Base-by-base conservation (phyloP, 1,139 yeast genomes). In the Saccharomycopsis hybrid region DNA sequence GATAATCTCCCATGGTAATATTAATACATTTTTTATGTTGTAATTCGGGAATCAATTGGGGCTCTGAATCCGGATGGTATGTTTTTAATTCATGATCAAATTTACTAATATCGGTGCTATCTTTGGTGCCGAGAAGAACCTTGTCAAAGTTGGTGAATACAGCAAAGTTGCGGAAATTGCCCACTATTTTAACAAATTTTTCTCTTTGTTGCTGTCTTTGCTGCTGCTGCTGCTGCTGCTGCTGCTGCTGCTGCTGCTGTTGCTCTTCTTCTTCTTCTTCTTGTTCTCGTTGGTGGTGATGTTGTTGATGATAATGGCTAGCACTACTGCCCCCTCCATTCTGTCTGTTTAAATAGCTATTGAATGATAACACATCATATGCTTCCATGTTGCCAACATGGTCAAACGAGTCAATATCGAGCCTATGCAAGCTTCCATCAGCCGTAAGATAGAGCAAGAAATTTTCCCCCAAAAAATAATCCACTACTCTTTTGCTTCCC, bases 1-100 rank as follows among this genome's bases (percentile, higher is more conserved):
- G 95, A 59, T 84, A 81, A 60, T 86, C 95, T 0, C 94, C 95
- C 53, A 82, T 75, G 1, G 79, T 80, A 1, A 85, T 65, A 3
- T 81, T 73, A 2, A 79, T 69, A 40, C 85, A 73, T 5, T 74
- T 73, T 25, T 63, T 63, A 4, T 76, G 69, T 56, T 82, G 87
- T 49, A 50, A 38, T 30, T 46, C 55, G 24, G 32, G 28, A n/a
- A 41, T 43, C 3, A 49, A 38, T 27, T 70, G 73, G 0, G 69
- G 67, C 13, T 36, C 13, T 36, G 39, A 7, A 24, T 5, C 9
- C 9, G n/a, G 24, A 5, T 11, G 11, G 39, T 9, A 36, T n/a
- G 39, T n/a, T n/a, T 7, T 24, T 7, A 24, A 9, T 24, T 36
- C 39, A 13, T 9, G 13, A 36, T 36, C 18, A n/a, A 36, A 36